Conservation (phyloP, 139 green algal species). For the Zygnema circumcarinatum region DNA sequence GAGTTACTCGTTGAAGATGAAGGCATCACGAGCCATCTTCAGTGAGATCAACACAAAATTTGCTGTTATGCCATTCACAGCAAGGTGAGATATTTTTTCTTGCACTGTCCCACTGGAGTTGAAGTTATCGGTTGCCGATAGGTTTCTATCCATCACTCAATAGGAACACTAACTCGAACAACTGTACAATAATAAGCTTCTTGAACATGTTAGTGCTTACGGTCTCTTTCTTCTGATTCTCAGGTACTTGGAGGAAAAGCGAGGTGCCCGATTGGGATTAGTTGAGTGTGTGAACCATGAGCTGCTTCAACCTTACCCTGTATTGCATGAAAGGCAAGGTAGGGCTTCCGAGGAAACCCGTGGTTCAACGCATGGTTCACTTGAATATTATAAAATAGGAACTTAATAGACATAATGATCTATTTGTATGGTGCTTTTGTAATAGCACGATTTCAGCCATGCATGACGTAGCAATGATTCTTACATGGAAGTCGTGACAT, state of each 20-base stretch:
- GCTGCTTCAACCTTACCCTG: constrained; percentile 93
- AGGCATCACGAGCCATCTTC: constrained; percentile 80
- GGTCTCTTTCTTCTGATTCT: no score
- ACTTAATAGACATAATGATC: no score
- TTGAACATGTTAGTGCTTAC: no score
- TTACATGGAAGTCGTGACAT: not conserved
- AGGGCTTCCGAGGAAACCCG: constrained; percentile 9
- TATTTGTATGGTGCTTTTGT: no score
- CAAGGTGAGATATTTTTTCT: constrained; percentile 65
- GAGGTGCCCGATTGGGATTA: constrained; percentile 74
- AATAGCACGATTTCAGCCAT: no score
- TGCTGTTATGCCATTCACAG: constrained; percentile 91
- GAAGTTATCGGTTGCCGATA: no score
- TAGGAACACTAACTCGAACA: no score
- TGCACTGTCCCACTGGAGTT: no score
- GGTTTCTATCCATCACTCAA: no score
- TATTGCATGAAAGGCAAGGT: constrained; percentile 90
- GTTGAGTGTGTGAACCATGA: constrained; percentile 93
- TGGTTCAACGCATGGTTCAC: not conserved
- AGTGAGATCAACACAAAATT: constrained; percentile 85
- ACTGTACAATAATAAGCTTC: no score
- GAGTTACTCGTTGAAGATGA: constrained; percentile 93
- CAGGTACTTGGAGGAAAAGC: constrained; percentile 51
- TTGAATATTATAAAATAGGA: no score
- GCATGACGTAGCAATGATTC: no score